Evolutionary conservation across 2,329 filamentous ascomycete species (phyloP), one percentile per base, ranked within the genome.

Genomic region (Stylonectria norvegica): DNA sequence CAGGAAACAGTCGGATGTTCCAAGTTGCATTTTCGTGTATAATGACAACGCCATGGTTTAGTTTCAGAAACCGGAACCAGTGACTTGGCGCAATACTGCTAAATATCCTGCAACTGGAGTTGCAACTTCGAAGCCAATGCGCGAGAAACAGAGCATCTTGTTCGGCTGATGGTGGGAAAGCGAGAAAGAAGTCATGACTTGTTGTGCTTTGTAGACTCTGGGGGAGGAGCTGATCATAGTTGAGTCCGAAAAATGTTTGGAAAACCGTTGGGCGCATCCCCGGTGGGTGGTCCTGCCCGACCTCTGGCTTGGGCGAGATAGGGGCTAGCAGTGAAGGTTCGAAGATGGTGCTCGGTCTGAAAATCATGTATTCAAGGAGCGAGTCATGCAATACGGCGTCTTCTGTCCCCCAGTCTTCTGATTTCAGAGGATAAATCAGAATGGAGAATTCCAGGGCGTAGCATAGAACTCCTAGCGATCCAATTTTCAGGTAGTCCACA

Each of bases 21-120:
- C 59, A 62, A 8, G 65, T 46, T 4, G 60, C 60, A 10, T 65
- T 58, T 52, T 75, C 70, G 42, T 77, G 71, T 3, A 77, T 55
- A 23, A 78, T 68, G 9, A 76, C 54, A 34, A 53, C 45, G 15
- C 63, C 58, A 29, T 51, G 36, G 1, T 51, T 40, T 3, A 50
- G 43, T 14, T 56, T 57, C 7, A 57, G 20, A 45, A 80, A 78
- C 14, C 58, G 60, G 4, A 57, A 45, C 76, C 76, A 80, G 7
- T 71, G 63, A 1, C 75, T 75, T 5, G 63, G 23, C 1, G 54
- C 53, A 10, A 67, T 50, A 34, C 66, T 69, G 5, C 61, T 65
- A 20, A 64, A 70, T 8, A 79, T 60, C 14, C 60, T 64, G 47
- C 69, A 73, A 2, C 62, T 47, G 0, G 63, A 49, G 20, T 71